A percentile compares a stretch with the other conserved stretches of the same genome.
Conservation (phyloP, 2,329 filamentous ascomycete genomes). For the Mycosphaerella arachidis region DNA sequence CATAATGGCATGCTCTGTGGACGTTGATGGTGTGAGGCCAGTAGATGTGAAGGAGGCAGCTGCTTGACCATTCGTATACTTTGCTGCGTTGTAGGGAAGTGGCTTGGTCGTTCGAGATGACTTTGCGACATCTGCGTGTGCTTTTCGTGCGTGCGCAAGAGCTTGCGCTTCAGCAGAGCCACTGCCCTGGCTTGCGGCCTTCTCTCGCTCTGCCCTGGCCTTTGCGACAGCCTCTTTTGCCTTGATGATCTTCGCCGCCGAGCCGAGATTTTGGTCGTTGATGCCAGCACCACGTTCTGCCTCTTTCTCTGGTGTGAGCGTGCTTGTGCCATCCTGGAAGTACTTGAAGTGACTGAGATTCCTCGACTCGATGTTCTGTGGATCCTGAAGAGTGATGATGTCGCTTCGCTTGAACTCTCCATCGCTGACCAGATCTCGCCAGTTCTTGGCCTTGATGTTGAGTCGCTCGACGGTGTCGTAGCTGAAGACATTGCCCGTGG, state of each 20-base stretch:
- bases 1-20: conserved; percentile 76
- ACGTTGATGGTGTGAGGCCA: conserved; percentile 86
- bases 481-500: conserved; percentile 89
- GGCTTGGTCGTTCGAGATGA: conserved; percentile 32
- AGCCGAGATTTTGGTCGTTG: conserved; percentile 75
- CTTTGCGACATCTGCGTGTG: conserved; percentile 30
- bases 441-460: conserved; percentile 96
- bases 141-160: conserved; percentile 56
- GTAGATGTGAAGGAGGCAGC: conserved; percentile 95
- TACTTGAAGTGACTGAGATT: conserved; percentile 88
- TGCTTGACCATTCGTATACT: conserved; percentile 83
- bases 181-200: conserved; percentile 26
- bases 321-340: conserved; percentile 70
- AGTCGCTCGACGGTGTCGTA: conserved; percentile 93
- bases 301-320: conserved; percentile 65
- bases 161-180: conserved; percentile 34
- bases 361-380: conserved; percentile 77
- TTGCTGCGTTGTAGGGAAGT: conserved; percentile 75
- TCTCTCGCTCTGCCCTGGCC: conserved; percentile 67
- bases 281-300: conserved; percentile 59
- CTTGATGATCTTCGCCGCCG: conserved; percentile 74
- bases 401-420: conserved; percentile 81
- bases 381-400: conserved; percentile 94
- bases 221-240: conserved; percentile 93
- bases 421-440: conserved; percentile 85